Base-by-base conservation (phyloP, 2,329 filamentous ascomycete genomes). In the Verticillium alfalfae region DNA sequence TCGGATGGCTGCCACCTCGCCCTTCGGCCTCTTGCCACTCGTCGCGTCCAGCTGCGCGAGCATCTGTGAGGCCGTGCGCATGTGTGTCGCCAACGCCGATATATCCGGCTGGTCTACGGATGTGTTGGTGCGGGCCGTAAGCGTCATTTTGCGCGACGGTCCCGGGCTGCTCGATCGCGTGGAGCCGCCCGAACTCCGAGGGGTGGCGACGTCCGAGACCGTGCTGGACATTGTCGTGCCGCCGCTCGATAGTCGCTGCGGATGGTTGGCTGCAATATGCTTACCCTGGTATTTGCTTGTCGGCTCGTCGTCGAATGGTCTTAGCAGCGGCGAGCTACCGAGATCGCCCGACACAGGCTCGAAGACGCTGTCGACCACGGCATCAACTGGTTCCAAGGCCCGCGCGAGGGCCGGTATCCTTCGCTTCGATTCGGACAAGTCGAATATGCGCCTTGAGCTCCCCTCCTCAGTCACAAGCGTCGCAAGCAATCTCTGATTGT, bases 1-100 rank as follows among this genome's bases (percentile, higher is more conserved):
- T 67, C 92, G 84, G 72, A 95, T 95, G 8, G 91, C 89, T 18
- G 90, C 91, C 5, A 95, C 91, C 74, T 95, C 91, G 36, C 88
- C 86, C 70, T 85, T 90, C 1, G 91, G 91, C 38, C 91, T 82
- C 75, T 94, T 95, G 34, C 90, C 89, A 66, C 89, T 89, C 26
- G 90, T 94, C 2, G 89, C 85, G 63, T 95, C 91, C 10, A 95
- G 81, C 69, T 95, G 91, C 15, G 91, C 90, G 54, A 95, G 79
- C 91, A 95, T 95, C 73, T 93, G 90, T 15, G 91, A 92, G 4
- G 91, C 91, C 4, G 91, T 93, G 22, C 91, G 86, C 91, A 95
- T 95, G 72, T 95, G 91, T 13, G 91, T 93, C 13, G 91, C 92
- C 37, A 95, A 77, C 2, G 91, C 91, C 12, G 90, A 92, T 67